Base-by-base conservation (phyloP, 1,284 basidiomycete genomes). In the Taiwanofungus camphoratus region DNA sequence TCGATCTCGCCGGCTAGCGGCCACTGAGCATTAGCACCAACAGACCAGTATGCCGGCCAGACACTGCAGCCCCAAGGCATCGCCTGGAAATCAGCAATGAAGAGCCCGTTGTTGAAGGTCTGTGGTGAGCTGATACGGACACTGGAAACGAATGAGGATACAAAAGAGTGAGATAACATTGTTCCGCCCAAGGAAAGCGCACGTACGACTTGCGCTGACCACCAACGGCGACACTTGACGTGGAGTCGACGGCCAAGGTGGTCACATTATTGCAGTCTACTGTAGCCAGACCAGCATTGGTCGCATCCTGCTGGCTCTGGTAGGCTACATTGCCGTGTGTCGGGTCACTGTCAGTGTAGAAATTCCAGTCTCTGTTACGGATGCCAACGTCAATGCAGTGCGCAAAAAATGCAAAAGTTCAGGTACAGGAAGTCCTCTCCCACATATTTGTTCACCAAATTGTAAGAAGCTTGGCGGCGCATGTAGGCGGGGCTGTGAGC, bases 31-130 rank as follows among this genome's bases (percentile, higher is more conserved):
- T 76, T 60, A 5, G 70, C 68, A n/a, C 81, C 82, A 27, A 71
- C 67, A 16, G 52, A 66, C 76, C 63, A 74, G 54, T 73, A 88
- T 19, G 89, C 88, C 39, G 88, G 89, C 89, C 89, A 92, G 32
- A 82, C 76, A 34, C 77, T 76, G 61, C 87, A 90, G 0, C 89
- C 89, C 54, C 77, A 74, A 2, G 90, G 87, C 80, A 89, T 88
- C 13, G 76, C 63, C 41, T 63, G 67, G 49, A 91, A 73, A 59
- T 92, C 88, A n/a, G 86, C 72, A 47, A 93, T 77, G 63, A 92
- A 83, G 19, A 93, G 68, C 2, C 88, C 88, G 16, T 73, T 67
- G 23, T 68, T 74, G 61, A 81, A 92, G 7, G 67, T 66, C 52
- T 82, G 77, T 56, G 79, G 78, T 31, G 79, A 74, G 24, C 69